Evolutionary conservation across 345 rosid species (phyloP).

Genomic region (Linum tenue): DNA sequence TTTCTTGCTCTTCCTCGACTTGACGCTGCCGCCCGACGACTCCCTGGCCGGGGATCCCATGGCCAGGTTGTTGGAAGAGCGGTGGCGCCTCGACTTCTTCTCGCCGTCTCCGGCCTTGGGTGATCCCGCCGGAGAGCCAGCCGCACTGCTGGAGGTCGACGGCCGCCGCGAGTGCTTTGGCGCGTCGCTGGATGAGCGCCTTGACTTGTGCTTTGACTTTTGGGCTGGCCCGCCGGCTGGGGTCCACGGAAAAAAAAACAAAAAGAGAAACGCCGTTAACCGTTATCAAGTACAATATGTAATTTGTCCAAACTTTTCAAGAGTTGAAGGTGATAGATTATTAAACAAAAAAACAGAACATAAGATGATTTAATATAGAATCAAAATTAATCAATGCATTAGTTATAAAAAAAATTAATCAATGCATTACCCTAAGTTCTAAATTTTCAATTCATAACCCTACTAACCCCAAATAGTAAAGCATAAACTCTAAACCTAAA

Average conservation of each 20-base stretch:
- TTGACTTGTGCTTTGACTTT: constrained; percentile 27
- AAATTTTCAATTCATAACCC: no score
- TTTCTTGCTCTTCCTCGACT: constrained; percentile 4
- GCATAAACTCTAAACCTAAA: no score
- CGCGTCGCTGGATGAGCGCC: constrained; percentile 14
- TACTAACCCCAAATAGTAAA: no score
- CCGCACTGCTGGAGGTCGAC: neutral
- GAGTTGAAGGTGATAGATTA: neutral
- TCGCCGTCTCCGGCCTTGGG: constrained; percentile 22
- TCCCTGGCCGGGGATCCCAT: constrained; percentile 23
- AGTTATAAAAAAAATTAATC: no score
- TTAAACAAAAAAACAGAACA: neutral
- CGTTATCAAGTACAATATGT: neutral
- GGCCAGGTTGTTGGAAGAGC: constrained; percentile 12
- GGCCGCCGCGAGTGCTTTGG: neutral
- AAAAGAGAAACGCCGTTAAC: neutral
- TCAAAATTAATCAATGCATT: neutral
- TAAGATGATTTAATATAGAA: neutral
- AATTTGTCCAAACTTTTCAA: neutral
- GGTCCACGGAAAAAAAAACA: neutral
- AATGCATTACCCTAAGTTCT: no score
- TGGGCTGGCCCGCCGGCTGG: constrained; percentile 19
- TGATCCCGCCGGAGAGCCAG: constrained; percentile 16
- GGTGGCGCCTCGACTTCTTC: constrained; percentile 30
- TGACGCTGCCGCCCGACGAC: neutral